phyloP scores from a whole-genome alignment of 106 monocot species.

The Apostasia shenzhenica region DNA sequence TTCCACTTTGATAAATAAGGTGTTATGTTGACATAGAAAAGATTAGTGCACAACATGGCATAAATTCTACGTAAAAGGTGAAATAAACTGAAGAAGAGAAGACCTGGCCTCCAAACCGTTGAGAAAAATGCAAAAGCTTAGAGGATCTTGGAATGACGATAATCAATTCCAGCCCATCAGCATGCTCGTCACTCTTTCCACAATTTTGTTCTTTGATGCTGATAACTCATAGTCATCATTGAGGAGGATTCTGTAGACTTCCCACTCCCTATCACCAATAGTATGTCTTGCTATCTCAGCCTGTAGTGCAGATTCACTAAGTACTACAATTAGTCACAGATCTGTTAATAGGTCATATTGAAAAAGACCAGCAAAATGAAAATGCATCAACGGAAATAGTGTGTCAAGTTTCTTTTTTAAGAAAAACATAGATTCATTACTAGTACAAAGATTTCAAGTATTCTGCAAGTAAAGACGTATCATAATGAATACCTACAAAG shows the following conservation, averaged over 20 bases:
- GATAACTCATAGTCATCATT: conserved; percentile 43
- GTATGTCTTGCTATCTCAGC: conserved; percentile 75
- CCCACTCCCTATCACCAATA: conserved; percentile 77
- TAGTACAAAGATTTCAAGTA: too few relatives aligned
- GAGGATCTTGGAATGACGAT: neutral
- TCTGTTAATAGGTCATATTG: neutral
- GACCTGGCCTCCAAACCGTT: neutral
- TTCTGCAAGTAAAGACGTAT: too few relatives aligned
- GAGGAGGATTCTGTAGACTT: conserved; percentile 81
- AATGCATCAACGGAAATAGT: neutral
- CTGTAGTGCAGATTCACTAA: conserved; percentile 21
- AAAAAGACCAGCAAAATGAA: neutral
- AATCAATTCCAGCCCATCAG: conserved; percentile 84
- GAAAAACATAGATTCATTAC: too few relatives aligned
- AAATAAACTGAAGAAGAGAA: neutral
- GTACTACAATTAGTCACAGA: neutral
- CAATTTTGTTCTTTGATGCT: conserved; percentile 30
- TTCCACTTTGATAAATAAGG: neutral
- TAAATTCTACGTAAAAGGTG: neutral
- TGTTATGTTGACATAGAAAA: neutral
- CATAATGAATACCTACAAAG: too few relatives aligned
- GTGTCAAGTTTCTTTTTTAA: too few relatives aligned
- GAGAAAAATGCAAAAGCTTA: neutral
- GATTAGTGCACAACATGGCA: neutral
- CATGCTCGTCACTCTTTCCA: conserved; percentile 63